phyloP scores from a whole-genome alignment of 257 asterid species.

The Solanum megistacrolobum region DNA sequence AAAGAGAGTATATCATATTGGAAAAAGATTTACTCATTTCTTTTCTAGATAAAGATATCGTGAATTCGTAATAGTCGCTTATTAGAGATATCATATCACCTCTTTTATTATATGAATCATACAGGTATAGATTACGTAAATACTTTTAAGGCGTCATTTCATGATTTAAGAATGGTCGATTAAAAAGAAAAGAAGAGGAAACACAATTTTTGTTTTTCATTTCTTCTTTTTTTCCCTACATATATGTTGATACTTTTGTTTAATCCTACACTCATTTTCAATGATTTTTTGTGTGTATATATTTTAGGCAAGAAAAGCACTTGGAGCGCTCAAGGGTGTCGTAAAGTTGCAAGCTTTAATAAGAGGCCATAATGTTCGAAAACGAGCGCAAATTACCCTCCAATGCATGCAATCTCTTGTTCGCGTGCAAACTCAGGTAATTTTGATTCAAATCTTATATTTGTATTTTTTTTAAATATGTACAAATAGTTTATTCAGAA shows the following conservation, averaged over 20 bases:
- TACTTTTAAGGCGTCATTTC: background rate
- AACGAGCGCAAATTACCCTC: conserved; percentile 71
- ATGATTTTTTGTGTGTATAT: background rate
- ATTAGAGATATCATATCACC: background rate
- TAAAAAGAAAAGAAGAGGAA: background rate
- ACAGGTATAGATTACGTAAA: too few relatives aligned
- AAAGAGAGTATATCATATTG: too few relatives aligned
- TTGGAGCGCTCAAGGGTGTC: conserved; percentile 60
- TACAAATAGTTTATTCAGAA: background rate
- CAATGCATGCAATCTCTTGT: conserved; percentile 69
- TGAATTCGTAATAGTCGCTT: too few relatives aligned
- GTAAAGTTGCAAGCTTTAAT: conserved; percentile 79
- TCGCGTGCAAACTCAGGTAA: conserved; percentile 46
- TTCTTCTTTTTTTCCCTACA: background rate
- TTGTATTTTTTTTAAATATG: background rate
- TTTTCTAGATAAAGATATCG: background rate
- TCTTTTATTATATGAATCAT: background rate
- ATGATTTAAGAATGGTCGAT: background rate
- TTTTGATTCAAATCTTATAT: background rate
- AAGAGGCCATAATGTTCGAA: conserved; percentile 72
- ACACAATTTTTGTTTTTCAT: background rate
- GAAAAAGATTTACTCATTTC: background rate
- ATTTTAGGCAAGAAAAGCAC: conserved; percentile 75
- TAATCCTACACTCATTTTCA: background rate
- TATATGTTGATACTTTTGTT: background rate